phyloP scores from a whole-genome alignment of 192 early-diverging fungal species.

The Chytriomyces sp. region DNA sequence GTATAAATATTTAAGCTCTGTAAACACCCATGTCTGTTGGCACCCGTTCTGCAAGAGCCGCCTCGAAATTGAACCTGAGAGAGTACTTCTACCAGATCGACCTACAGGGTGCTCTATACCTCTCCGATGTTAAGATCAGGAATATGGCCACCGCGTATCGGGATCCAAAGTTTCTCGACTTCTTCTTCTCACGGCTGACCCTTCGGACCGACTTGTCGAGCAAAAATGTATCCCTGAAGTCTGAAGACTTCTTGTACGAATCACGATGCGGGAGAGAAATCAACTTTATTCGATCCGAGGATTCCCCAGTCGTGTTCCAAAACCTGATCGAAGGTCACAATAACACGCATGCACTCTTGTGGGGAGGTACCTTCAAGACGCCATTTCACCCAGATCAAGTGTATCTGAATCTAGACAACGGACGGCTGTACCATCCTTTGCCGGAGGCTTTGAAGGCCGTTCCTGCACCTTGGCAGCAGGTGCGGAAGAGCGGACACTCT shows the following conservation, averaged over 20 bases:
- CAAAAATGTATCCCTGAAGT: neutral
- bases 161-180: constrained; percentile 47
- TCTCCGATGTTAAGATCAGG: constrained; percentile 1
- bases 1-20: too few species aligned
- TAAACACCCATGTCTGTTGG: neutral
- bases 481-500: neutral
- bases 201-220: neutral
- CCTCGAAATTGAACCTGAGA: neutral
- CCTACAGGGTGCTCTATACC: neutral
- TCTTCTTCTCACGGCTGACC: constrained; percentile 41
- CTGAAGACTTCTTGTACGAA: constrained; percentile 28
- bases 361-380: constrained; percentile 25
- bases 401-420: constrained; percentile 13
- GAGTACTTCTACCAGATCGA: constrained; percentile 19
- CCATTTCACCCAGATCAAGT: constrained; percentile 35
- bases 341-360: constrained; percentile 20
- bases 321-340: constrained; percentile 17
- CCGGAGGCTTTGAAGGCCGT: neutral
- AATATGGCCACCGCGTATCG: constrained; percentile 20
- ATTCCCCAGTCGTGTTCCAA: constrained; percentile 46
- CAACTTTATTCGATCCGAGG: constrained; percentile 43
- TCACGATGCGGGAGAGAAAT: constrained; percentile 46
- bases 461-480: constrained; percentile 16
- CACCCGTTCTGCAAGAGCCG: neutral
- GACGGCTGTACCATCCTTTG: constrained; percentile 43